Evolutionary conservation across 495 filamentous ascomycete species (phyloP).

Genomic region (Xylaria longipes): DNA sequence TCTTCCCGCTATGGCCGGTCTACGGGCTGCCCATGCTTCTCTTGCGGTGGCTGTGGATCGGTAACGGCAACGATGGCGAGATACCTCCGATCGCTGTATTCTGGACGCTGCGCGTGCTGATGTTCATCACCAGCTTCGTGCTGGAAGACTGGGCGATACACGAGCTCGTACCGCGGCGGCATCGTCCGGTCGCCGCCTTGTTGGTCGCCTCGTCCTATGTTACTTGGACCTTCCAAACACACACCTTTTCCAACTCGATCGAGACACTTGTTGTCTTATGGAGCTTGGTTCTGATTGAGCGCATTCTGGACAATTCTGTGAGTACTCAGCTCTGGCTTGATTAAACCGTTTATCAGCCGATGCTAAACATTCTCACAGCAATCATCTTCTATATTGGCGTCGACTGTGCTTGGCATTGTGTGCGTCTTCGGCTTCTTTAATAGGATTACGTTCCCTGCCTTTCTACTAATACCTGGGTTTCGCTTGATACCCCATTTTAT

Average conservation of each 20-base stretch:
- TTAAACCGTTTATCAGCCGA: neutral
- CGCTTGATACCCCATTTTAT: slow-evolving; percentile 83
- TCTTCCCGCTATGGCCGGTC: slow-evolving; percentile 93
- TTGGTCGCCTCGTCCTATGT: slow-evolving; percentile 95
- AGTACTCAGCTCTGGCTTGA: slow-evolving; percentile 24
- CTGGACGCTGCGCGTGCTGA: slow-evolving; percentile 82
- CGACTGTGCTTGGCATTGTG: slow-evolving; percentile 76
- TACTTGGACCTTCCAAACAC: slow-evolving; percentile 98
- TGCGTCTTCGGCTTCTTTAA: slow-evolving; percentile 90
- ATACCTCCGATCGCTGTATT: slow-evolving; percentile 78
- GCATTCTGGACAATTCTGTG: slow-evolving; percentile 81
- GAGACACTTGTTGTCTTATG: slow-evolving; percentile 92
- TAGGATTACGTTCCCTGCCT: slow-evolving; percentile 95
- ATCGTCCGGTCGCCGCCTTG: slow-evolving; percentile 73
- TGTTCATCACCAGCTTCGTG: slow-evolving; percentile 95
- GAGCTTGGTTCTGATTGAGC: slow-evolving; percentile 87
- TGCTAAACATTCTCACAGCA: slow-evolving; percentile 53
- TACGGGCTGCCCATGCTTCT: slow-evolving; percentile 93
- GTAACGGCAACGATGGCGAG: slow-evolving; percentile 61
- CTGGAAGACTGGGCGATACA: slow-evolving; percentile 96
- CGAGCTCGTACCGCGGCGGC: slow-evolving; percentile 78
- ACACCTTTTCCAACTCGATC: slow-evolving; percentile 97
- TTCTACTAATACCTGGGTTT: slow-evolving; percentile 79
- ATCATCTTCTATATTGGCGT: slow-evolving; percentile 75
- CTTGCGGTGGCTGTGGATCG: slow-evolving; percentile 82